A percentile compares a stretch with the other conserved stretches of the same genome.
Conservation (phyloP, 345 rosid genomes). For the Eucalyptus melliodora region DNA sequence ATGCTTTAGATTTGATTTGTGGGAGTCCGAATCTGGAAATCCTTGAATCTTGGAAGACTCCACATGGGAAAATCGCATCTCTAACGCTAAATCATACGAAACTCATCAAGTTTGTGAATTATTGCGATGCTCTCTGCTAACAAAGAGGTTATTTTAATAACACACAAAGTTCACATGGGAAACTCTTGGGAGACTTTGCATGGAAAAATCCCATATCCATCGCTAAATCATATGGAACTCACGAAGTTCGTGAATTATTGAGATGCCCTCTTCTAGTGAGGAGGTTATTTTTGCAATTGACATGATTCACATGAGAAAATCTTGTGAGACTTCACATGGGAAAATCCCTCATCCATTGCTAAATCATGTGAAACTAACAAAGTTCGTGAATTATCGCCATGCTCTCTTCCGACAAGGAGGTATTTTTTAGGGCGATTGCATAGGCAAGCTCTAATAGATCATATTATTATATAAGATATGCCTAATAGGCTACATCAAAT, state of each 20-base stretch:
- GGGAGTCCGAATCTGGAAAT: neutral
- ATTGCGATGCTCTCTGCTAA: rapidly evolving
- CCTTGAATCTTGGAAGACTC: neutral
- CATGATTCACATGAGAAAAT: neutral
- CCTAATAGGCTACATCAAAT: neutral
- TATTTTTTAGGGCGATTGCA: neutral
- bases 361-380: neutral
- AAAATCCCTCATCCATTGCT: neutral
- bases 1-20: neutral
- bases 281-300: neutral
- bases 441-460: neutral
- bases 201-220: neutral
- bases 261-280: neutral
- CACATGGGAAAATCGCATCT: neutral
- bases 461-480: neutral
- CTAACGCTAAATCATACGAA: neutral
- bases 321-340: neutral
- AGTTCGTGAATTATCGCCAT: rapidly evolving
- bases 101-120: neutral
- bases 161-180: neutral
- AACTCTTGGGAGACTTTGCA: neutral
- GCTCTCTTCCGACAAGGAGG: rapidly evolving
- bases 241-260: neutral
- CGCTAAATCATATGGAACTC: neutral
- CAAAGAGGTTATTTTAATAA: neutral